Percentiles rank a stretch among this genome's conserved stretches.
Evolutionary conservation across 306 rosid genomes (phyloP).

Genomic region (Acacia confusa): DNA sequence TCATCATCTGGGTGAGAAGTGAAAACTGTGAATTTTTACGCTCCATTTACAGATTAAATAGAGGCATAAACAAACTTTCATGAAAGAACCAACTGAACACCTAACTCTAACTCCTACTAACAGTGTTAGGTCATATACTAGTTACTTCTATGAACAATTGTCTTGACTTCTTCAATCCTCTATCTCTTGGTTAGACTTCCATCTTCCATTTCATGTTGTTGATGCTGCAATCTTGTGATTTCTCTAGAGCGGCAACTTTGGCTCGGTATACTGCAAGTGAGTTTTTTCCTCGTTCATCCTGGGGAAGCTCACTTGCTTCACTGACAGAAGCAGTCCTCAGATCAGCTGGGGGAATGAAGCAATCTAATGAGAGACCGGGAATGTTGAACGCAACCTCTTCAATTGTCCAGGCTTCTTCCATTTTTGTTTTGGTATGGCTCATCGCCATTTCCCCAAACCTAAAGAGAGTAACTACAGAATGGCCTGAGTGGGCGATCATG

Average conservation of each 20-base stretch:
- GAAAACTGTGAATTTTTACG: slow-evolving; percentile 73
- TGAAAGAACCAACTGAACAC: slow-evolving; percentile 48
- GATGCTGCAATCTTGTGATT: slow-evolving; percentile 49
- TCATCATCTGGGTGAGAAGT: slow-evolving; percentile 9
- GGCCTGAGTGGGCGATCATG: slow-evolving; percentile 98
- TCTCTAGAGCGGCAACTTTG: slow-evolving; percentile 85
- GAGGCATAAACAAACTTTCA: slow-evolving; percentile 66
- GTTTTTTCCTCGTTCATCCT: slow-evolving; percentile 69
- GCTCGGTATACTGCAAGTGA: slow-evolving; percentile 57
- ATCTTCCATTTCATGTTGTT: slow-evolving; percentile 78
- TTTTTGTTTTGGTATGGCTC: slow-evolving; percentile 95
- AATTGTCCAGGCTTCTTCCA: slow-evolving; percentile 99
- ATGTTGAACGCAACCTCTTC: slow-evolving; percentile 97
- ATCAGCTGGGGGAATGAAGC: slow-evolving; percentile 99
- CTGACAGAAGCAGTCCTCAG: slow-evolving; percentile 65
- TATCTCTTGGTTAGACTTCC: slow-evolving; percentile 54
- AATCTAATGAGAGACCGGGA: slow-evolving; percentile 84
- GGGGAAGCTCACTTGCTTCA: slow-evolving; percentile 82
- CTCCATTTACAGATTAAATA: slow-evolving; percentile 92
- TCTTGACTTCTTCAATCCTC: slow-evolving; percentile 36
- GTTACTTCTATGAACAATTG: slow-evolving; percentile 87
- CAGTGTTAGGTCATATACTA: slow-evolving; percentile 64
- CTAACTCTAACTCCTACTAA: slow-evolving; percentile 57
- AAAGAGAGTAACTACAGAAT: slow-evolving; percentile 90
- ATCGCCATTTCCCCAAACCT: slow-evolving; percentile 97